phyloP scores from a whole-genome alignment of 2,329 filamentous ascomycete species.

The Fusarium sp. region DNA sequence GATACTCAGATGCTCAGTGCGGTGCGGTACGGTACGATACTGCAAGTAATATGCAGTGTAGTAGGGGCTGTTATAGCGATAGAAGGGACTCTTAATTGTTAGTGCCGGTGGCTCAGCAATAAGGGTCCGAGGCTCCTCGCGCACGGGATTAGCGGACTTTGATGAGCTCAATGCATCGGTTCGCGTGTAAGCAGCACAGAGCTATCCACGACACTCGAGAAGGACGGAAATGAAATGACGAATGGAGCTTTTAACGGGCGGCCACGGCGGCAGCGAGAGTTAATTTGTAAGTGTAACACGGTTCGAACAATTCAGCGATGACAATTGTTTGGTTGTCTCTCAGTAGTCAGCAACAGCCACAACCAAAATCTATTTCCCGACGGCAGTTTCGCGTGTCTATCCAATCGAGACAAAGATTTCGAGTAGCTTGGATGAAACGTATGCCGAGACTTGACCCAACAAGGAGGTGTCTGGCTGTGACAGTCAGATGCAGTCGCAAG shows the following conservation, averaged over 20 bases:
- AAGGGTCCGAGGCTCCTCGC: constrained; percentile 12
- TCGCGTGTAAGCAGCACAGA: constrained; percentile 22
- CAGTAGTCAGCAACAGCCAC: constrained; percentile 1
- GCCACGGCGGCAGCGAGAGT: constrained; percentile 24
- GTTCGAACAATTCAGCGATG: constrained; percentile 4
- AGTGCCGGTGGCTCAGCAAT: background rate
- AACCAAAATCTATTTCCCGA: constrained; percentile 24
- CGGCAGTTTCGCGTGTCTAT: constrained; percentile 25
- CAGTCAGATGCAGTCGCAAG: constrained; percentile 1
- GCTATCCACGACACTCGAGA: constrained; percentile 21
- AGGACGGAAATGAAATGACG: constrained; percentile 16
- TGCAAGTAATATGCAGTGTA: constrained; percentile 2
- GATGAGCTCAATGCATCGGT: constrained; percentile 19
- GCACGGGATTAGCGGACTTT: constrained; percentile 33
- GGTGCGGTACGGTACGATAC: background rate
- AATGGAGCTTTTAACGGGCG: constrained; percentile 23
- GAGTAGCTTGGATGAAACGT: constrained; percentile 34
- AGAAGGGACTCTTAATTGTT: constrained; percentile 25
- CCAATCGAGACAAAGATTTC: constrained; percentile 27
- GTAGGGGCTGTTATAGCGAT: background rate
- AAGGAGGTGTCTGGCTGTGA: constrained; percentile 18
- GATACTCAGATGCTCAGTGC: background rate
- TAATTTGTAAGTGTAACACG: background rate
- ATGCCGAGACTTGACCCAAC: constrained; percentile 33
- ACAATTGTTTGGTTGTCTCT: background rate